A percentile compares a stretch with the other conserved stretches of the same genome.
Evolutionary conservation across 192 early-diverging fungal species (phyloP).

Genomic region (Chytriomyces confervae): DNA sequence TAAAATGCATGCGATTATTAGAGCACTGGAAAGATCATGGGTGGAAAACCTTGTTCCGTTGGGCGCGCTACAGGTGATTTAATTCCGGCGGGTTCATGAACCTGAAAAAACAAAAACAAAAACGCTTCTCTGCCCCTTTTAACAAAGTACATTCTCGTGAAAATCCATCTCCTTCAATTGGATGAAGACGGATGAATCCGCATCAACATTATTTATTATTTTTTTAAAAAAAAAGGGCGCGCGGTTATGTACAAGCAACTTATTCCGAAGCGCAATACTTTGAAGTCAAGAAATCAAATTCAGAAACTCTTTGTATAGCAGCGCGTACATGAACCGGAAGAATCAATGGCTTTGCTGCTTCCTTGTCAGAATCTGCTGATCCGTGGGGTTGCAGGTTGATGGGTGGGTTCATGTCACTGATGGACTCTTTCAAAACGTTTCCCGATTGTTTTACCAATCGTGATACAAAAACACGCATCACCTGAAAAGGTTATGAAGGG

Average conservation of each 20-base stretch:
- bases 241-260: neutral
- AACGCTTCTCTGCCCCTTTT: too few relatives aligned
- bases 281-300: conserved; percentile 32
- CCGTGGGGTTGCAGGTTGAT: neutral
- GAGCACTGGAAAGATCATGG: too few relatives aligned
- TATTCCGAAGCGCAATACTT: neutral
- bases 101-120: too few relatives aligned
- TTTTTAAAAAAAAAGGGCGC: too few relatives aligned
- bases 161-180: too few relatives aligned
- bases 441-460: conserved; percentile 15
- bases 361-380: neutral
- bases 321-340: conserved; percentile 25
- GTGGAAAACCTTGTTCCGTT: too few relatives aligned
- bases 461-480: conserved; percentile 18
- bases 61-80: too few relatives aligned
- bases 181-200: too few relatives aligned
- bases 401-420: neutral
- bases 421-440: neutral
- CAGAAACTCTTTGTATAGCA: neutral
- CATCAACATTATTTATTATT: too few relatives aligned
- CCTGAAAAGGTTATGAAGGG: neutral
- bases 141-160: too few relatives aligned
- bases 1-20: too few relatives aligned
- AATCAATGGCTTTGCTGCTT: neutral
- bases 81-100: too few relatives aligned